phyloP scores from a whole-genome alignment of 2,329 filamentous ascomycete genomes.

The Ophiostoma piceae region DNA sequence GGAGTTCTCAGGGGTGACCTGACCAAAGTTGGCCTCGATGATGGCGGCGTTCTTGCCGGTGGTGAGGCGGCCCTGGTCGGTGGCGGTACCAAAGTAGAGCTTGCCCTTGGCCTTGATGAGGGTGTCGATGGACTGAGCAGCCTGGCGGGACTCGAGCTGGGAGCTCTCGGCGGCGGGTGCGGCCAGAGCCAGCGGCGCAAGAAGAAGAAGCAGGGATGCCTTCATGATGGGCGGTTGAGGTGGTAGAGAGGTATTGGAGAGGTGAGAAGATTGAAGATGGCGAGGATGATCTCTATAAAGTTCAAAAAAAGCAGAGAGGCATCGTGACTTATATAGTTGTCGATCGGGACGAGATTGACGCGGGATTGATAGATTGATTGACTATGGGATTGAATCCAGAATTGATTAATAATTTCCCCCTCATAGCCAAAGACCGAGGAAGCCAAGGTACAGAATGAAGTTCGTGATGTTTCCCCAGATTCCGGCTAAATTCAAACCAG shows the following conservation, averaged over 20 bases:
- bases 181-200: slow-evolving; percentile 38
- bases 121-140: slow-evolving; percentile 46
- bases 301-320: neutral
- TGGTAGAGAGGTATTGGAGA: neutral
- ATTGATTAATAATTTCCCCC: neutral
- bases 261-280: neutral
- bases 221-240: slow-evolving; percentile 30
- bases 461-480: neutral
- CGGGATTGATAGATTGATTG: neutral
- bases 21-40: slow-evolving; percentile 57
- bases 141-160: slow-evolving; percentile 33
- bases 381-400: neutral
- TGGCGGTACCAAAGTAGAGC: slow-evolving; percentile 57
- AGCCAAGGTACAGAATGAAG: neutral
- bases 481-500: slow-evolving; percentile 10
- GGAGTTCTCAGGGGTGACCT: slow-evolving; percentile 62
- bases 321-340: neutral
- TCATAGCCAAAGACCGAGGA: neutral
- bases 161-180: slow-evolving; percentile 32
- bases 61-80: slow-evolving; percentile 50
- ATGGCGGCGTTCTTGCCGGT: slow-evolving; percentile 48
- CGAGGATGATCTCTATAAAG: neutral
- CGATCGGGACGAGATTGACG: neutral
- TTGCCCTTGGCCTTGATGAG: slow-evolving; percentile 59
- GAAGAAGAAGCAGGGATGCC: slow-evolving; percentile 32